Evolutionary conservation across 495 filamentous ascomycete species (phyloP).

Genomic region (Xylaria castorea): DNA sequence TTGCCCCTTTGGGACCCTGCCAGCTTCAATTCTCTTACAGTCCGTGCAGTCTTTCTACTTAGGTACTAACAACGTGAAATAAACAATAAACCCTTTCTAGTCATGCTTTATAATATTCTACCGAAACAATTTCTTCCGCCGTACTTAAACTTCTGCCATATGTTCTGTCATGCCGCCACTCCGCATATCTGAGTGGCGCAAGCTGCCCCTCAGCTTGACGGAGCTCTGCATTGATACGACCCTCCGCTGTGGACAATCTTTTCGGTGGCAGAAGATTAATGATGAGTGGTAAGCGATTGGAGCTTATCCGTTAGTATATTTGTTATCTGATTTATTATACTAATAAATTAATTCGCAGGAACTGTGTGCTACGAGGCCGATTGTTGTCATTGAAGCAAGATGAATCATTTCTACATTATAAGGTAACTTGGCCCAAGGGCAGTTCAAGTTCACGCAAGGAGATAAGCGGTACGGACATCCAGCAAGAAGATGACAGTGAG

Average conservation of each 20-base stretch:
- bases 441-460: conserved; percentile 27
- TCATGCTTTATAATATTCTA: too few species aligned
- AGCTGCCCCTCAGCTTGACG: conserved; percentile 76
- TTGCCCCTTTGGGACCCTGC: conserved; percentile 22
- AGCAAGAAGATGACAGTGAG: conserved; percentile 66
- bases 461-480: conserved; percentile 37
- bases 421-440: conserved; percentile 62
- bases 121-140: neutral
- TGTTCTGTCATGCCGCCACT: conserved; percentile 34
- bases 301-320: conserved; percentile 1
- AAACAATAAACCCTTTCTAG: too few species aligned
- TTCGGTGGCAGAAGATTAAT: conserved; percentile 85
- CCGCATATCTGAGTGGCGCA: conserved; percentile 72
- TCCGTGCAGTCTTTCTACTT: too few species aligned
- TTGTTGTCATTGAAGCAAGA: conserved; percentile 88
- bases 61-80: too few species aligned
- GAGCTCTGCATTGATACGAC: conserved; percentile 93
- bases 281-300: conserved; percentile 72
- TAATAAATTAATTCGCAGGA: conserved; percentile 49
- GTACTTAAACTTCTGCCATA: neutral
- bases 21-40: neutral
- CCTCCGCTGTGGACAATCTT: conserved; percentile 89
- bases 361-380: conserved; percentile 83
- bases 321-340: neutral
- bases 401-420: conserved; percentile 78